Base-by-base conservation (phyloP, 1,284 basidiomycete species). In the Entoloma clypeatum region DNA sequence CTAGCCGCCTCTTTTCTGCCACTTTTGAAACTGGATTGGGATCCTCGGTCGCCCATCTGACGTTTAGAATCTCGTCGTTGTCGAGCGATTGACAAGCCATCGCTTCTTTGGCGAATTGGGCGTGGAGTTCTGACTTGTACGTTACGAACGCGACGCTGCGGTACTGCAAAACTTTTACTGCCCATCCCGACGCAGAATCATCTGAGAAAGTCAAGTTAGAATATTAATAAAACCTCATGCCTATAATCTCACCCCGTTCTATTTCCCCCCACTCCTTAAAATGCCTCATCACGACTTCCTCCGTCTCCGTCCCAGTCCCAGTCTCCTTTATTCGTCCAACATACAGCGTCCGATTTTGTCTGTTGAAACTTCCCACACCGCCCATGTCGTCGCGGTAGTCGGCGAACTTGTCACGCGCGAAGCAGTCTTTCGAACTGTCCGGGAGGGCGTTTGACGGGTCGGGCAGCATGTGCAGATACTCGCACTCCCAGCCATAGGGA, bases 311-410 rank as follows among this genome's bases (percentile, higher is more conserved):
- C 9, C 89, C 91, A 39, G 78, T 84, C 0, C 90, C 90, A 2
- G 85, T 91, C 70, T 96, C 93, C 60, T 87, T 88, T 51, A 99
- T 92, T 49, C 92, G 77, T 2, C 93, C 95, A 32, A 99, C 81
- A 61, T 99, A 99, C 13, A 99, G 63, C 30, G 96, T 99, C 46
- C 94, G 72, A 62, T 99, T 99, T 61, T 92, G 82, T 28, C 93
- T 72, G 57, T 86, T 89, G 67, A 99, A 97, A 41, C 89, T 92
- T 14, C 95, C 95, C 17, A 98, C 95, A 62, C 95, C 95, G 53
- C 95, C 96, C 95, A 99, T 99, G 65, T 99, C 96, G 62, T 99
- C 95, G 50, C 95, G 75, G 67, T 98, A 99, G 62, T 94, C 92
- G 1, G 93, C 75, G 63, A 97, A 96, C 68, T 98, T 98, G 69